Conservation (phyloP, 2,329 filamentous ascomycete genomes). For the Ophiostoma sp. region DNA sequence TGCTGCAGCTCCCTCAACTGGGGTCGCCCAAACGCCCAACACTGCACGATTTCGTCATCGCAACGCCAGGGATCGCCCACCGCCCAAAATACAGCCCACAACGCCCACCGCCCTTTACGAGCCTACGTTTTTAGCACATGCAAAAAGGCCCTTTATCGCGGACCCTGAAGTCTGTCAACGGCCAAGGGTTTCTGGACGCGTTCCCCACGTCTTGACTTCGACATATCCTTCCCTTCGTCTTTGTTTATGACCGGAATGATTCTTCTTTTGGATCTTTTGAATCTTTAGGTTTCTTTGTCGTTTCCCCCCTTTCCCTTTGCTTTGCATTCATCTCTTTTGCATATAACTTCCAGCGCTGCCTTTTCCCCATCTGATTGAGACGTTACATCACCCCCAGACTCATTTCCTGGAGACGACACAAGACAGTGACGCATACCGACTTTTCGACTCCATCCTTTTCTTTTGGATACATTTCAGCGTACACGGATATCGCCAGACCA, state of each 20-base stretch:
- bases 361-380: background rate
- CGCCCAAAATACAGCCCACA: background rate
- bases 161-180: background rate
- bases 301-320: background rate
- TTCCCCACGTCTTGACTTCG: background rate
- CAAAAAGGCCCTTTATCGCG: background rate
- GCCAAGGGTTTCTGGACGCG: background rate
- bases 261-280: background rate
- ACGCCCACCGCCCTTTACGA: background rate
- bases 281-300: background rate
- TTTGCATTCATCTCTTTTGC: background rate
- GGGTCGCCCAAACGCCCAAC: background rate
- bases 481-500: background rate
- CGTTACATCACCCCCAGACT: background rate
- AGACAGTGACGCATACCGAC: background rate
- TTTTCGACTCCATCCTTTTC: background rate
- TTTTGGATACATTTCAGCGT: background rate
- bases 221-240: background rate
- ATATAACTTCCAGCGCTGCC: background rate
- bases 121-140: background rate
- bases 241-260: background rate
- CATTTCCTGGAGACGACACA: background rate
- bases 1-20: background rate
- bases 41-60: conserved; percentile 20
- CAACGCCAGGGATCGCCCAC: background rate